Conservation (phyloP, 805 yeast genomes). For the Starmerella davenportii region DNA sequence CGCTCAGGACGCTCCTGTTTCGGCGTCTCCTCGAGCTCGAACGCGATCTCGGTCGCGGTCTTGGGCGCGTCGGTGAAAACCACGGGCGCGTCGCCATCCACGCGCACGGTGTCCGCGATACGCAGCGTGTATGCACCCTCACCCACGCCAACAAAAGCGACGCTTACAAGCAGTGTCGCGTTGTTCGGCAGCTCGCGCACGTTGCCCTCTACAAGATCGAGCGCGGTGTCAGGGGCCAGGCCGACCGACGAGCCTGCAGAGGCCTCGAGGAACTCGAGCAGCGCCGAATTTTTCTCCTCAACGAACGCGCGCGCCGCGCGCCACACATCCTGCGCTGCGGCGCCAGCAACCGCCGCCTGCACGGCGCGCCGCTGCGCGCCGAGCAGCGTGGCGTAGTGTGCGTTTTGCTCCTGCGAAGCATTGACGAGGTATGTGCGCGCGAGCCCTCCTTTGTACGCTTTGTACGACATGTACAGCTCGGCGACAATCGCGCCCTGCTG, state of each 20-base stretch:
- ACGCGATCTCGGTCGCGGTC: slow-evolving; percentile 56
- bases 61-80: slow-evolving; percentile 61
- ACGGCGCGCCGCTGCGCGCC: slow-evolving; percentile 52
- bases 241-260: slow-evolving; percentile 80
- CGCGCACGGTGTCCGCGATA: slow-evolving; percentile 63
- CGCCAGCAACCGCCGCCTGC: slow-evolving; percentile 46
- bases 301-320: slow-evolving; percentile 43
- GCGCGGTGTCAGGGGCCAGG: slow-evolving; percentile 62
- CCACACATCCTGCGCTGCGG: slow-evolving; percentile 48
- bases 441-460: slow-evolving; percentile 71
- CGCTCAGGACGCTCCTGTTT: slow-evolving; percentile 3
- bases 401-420: slow-evolving; percentile 63
- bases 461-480: slow-evolving; percentile 72
- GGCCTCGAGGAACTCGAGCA: slow-evolving; percentile 34
- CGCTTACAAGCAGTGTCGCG: slow-evolving; percentile 52
- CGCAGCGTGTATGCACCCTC: slow-evolving; percentile 48
- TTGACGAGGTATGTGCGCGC: slow-evolving; percentile 80
- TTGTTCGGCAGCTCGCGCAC: slow-evolving; percentile 52
- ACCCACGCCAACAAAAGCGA: slow-evolving; percentile 38
- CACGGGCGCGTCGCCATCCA: slow-evolving; percentile 38
- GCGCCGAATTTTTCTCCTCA: slow-evolving; percentile 43
- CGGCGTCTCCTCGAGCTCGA: slow-evolving; percentile 40
- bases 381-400: slow-evolving; percentile 59
- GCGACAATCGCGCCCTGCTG: slow-evolving; percentile 68
- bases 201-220: slow-evolving; percentile 55